Conservation (phyloP, 768 basidiomycete species). For the Trametes maxima region DNA sequence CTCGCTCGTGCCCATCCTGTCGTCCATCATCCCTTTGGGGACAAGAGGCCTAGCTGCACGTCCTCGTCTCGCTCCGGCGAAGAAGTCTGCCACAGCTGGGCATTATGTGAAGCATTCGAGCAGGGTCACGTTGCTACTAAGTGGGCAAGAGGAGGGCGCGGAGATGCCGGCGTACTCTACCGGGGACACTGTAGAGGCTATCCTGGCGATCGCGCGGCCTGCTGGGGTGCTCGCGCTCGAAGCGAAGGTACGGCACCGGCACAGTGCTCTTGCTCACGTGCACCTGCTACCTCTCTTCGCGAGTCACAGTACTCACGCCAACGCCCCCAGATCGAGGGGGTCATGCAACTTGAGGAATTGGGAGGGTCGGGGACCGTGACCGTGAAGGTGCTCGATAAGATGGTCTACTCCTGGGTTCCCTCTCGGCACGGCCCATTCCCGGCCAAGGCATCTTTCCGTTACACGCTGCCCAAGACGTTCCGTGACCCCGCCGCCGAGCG, state of each 20-base stretch:
- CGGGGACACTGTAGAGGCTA: conserved; percentile 29
- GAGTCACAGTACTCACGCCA: neutral
- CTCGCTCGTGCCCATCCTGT: neutral
- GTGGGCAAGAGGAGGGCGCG: conserved; percentile 25
- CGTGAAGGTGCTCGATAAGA: conserved; percentile 22
- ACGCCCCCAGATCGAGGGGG: conserved; percentile 30
- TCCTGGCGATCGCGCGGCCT: conserved; percentile 26
- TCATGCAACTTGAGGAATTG: conserved; percentile 31
- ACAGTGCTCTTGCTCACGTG: neutral
- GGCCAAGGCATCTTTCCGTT: conserved; percentile 26
- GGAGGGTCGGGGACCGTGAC: conserved; percentile 27
- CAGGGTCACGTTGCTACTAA: conserved; percentile 27
- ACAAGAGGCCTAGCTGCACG: neutral
- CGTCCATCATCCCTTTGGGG: neutral
- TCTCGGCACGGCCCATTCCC: conserved; percentile 25
- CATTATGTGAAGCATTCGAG: conserved; percentile 31
- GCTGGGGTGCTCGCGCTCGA: conserved; percentile 26
- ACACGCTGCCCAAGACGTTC: conserved; percentile 28
- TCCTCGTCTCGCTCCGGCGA: neutral
- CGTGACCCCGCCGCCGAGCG: conserved; percentile 13
- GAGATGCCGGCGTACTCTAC: conserved; percentile 23
- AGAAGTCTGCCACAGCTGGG: conserved; percentile 5
- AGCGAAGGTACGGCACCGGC: conserved; percentile 19
- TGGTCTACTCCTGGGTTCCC: conserved; percentile 28
- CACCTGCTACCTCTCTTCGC: neutral